Evolutionary conservation across 768 basidiomycete species (phyloP), one percentile per base, ranked within the genome.

Genomic region (Suillus hirtellus): DNA sequence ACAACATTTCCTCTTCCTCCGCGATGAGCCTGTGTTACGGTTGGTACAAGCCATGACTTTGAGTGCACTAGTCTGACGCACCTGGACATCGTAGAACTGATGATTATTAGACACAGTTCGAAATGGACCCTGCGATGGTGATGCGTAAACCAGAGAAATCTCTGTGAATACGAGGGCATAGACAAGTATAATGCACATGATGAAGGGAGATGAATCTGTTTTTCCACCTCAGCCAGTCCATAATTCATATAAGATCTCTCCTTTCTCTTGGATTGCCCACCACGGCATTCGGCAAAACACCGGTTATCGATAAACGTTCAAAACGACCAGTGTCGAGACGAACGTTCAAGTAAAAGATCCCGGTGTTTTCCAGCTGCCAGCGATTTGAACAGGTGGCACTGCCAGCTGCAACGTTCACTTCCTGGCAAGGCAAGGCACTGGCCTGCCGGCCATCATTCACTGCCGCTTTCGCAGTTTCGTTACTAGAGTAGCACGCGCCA

Each of bases 1-100:
- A 89, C 80, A 5, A 85, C 83, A 70, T 89, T 87, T 19, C 91
- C 91, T 71, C 92, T 82, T 65, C 89, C 86, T 38, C 92, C 92
- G 59, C 90, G 85, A 72, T 91, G 90, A 19, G 84, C 89, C 89
- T 91, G 58, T 38, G 43, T 44, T 27, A 44, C 54, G 24, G 52
- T 62, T 49, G 65, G 34, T 64, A 64, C 21, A 68, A 58, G 27
- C 10, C 40, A 42, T 12, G 24, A 58, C 24, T 4, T 56, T 43
- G 37, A 44, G 24, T 24, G 1, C 43, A 55, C 47, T 37, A 65
- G 21, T n/a, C 12, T 47, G 21, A 47, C 69, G 14, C 54, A 83
- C 85, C 77, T 86, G 85, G 42, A 86, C 73, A 65, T 87, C 85
- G 65, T 80, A 86, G 65, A 76, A 78, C 42, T 70, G 70, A 59